A percentile compares a stretch with the other conserved stretches of the same genome.
These are phyloP conservation scores for Aspergillus sp. DNA, from an alignment of 2,329 filamentous ascomycete genomes.

Conservation along the genomic window DNA sequence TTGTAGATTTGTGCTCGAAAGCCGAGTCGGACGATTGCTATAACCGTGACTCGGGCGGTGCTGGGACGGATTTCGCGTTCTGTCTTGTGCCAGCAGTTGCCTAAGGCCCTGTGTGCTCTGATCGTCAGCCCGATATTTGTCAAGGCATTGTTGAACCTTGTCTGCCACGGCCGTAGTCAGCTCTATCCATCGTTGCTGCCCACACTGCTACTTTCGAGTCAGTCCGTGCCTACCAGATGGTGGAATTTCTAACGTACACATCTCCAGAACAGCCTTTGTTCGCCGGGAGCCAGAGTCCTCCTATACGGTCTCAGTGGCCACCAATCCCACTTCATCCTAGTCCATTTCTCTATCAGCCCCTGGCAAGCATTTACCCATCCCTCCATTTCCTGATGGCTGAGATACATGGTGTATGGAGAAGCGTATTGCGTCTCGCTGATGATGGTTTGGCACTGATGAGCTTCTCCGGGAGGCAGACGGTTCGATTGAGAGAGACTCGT, in stretches of 20 bases:
- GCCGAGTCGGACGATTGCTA: too few relatives aligned
- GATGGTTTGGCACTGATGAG: background rate
- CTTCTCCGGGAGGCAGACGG: accelerated
- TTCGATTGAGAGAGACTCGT: background rate
- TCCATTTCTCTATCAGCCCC: background rate
- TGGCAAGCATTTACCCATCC: background rate
- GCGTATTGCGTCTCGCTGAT: background rate
- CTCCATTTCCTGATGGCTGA: accelerated
- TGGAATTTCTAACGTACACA: background rate
- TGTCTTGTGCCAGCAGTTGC: too few relatives aligned
- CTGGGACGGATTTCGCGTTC: too few relatives aligned
- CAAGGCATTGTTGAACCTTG: background rate
- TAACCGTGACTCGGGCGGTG: too few relatives aligned
- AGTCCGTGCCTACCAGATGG: background rate
- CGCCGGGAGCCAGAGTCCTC: background rate
- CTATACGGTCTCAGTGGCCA: background rate
- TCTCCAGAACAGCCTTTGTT: background rate
- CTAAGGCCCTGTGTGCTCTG: background rate
- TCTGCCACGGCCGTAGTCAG: background rate
- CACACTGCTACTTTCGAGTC: background rate
- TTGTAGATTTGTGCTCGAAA: too few relatives aligned
- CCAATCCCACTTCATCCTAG: background rate
- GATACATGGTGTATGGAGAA: background rate
- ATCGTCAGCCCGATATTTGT: background rate
- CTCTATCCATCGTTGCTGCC: background rate